Conservation (phyloP, 345 rosid species). For the Linum tenue region DNA sequence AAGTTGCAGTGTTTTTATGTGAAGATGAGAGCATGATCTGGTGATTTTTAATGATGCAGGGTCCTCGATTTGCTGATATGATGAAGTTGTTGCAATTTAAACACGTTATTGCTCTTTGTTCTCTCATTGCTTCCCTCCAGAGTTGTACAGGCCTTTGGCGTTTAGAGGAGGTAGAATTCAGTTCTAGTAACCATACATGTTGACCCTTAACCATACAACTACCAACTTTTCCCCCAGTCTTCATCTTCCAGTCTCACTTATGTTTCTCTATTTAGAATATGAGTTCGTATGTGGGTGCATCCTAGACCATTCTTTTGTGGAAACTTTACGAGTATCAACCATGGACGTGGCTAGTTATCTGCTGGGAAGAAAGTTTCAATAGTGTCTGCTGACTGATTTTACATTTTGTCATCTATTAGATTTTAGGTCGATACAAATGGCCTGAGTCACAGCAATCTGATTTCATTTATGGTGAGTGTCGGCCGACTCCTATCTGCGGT, state of each 20-base stretch:
- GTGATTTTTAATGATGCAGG: constrained; percentile 40
- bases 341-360: background rate
- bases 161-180: constrained; percentile 55
- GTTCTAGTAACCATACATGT: constrained; percentile 9
- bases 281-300: background rate
- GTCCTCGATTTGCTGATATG: constrained; percentile 43
- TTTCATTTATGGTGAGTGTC: constrained; percentile 63
- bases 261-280: constrained; percentile 1
- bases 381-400: background rate
- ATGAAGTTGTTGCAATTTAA: constrained; percentile 38
- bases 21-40: constrained; percentile 12
- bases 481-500: background rate
- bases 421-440: constrained; percentile 70
- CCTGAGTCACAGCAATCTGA: constrained; percentile 73
- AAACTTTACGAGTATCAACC: background rate
- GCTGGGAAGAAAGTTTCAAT: background rate
- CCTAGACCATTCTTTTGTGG: background rate
- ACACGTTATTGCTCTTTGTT: constrained; percentile 44
- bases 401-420: constrained; percentile 29
- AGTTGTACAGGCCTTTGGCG: constrained; percentile 81
- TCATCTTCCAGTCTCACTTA: background rate
- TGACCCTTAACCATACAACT: background rate
- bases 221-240: background rate
- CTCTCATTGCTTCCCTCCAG: constrained; percentile 62
- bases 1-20: constrained; percentile 8